Conservation (phyloP, 176 grass and related monocot species). For the Microstegium vimineum region DNA sequence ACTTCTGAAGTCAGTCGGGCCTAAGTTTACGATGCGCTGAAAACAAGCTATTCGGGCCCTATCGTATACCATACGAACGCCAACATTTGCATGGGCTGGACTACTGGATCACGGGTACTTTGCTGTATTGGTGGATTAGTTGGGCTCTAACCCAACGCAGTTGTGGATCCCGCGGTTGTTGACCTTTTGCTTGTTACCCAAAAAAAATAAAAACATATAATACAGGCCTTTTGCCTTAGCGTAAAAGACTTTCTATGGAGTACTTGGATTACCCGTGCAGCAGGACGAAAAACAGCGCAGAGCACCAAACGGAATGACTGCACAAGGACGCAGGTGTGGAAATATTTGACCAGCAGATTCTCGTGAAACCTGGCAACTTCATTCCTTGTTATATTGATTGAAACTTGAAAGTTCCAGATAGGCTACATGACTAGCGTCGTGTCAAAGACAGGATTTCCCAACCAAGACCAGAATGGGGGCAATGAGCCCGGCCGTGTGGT, state of each 20-base stretch:
- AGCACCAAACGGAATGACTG: neutral
- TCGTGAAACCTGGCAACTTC: neutral
- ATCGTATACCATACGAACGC: neutral
- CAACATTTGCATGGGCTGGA: neutral
- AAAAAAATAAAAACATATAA: too few relatives aligned
- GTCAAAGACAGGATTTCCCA: neutral
- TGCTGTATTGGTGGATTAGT: neutral
- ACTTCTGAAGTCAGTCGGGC: neutral
- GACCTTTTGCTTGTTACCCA: neutral
- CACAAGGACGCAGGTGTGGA: neutral
- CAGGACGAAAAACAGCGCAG: neutral
- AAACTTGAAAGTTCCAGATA: neutral
- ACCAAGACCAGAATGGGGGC: neutral
- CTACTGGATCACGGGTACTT: neutral
- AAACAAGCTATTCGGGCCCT: neutral
- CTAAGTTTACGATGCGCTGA: neutral
- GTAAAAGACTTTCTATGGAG: conserved; percentile 11
- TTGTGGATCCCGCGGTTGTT: too few relatives aligned
- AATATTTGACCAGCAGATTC: neutral
- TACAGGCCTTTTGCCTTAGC: neutral
- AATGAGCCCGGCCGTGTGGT: neutral
- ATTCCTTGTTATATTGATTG: neutral
- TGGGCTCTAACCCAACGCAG: neutral
- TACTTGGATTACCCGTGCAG: neutral
- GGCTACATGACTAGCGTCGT: neutral